Percentiles rank a stretch among this genome's conserved stretches.
phyloP scores from a whole-genome alignment of 345 rosid genomes.

The Jatropha curcas region DNA sequence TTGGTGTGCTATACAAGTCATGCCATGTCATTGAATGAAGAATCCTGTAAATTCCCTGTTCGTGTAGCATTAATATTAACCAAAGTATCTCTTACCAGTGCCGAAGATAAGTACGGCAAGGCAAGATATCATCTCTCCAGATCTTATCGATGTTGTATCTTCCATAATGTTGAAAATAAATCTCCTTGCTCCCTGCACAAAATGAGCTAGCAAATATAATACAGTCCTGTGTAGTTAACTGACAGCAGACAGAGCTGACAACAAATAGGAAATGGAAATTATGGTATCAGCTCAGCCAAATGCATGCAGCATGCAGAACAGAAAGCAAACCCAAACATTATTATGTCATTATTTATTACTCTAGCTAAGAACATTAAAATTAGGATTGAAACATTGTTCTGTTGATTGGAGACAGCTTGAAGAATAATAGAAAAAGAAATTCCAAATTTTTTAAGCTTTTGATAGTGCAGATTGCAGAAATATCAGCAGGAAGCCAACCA shows the following conservation, averaged over 20 bases:
- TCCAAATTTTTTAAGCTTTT: background rate
- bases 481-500: background rate
- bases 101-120: constrained; percentile 86
- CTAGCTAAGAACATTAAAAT: background rate
- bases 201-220: constrained; percentile 5
- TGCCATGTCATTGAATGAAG: background rate
- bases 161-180: constrained; percentile 70
- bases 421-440: background rate
- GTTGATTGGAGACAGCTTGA: background rate
- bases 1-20: background rate
- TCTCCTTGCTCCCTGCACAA: constrained; percentile 68
- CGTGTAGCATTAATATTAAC: background rate
- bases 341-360: background rate
- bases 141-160: constrained; percentile 68
- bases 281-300: background rate
- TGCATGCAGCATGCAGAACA: background rate
- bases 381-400: background rate
- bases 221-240: background rate
- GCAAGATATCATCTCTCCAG: constrained; percentile 86
- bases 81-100: constrained; percentile 59
- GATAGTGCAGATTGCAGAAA: constrained; percentile 1
- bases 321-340: too few relatives aligned
- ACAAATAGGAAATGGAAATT: background rate
- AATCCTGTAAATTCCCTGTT: background rate
- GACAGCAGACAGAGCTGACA: background rate